Evolutionary conservation across 2,329 filamentous ascomycete genomes (phyloP).

Genomic region (Neocatenulostroma microsporum): DNA sequence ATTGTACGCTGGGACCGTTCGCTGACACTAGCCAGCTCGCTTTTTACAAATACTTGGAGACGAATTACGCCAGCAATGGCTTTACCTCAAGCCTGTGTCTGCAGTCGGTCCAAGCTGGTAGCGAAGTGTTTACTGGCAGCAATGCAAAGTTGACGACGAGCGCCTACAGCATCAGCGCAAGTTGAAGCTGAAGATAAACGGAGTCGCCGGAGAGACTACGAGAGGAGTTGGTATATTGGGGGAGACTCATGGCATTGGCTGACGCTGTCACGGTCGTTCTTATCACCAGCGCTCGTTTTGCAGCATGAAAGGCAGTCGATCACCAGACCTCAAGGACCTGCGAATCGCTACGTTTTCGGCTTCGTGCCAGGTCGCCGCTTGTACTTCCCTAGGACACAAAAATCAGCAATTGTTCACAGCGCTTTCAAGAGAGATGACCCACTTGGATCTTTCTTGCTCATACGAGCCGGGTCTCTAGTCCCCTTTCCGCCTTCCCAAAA

Average conservation of each 20-base stretch:
- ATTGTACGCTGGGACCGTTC: not conserved
- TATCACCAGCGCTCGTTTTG: no score
- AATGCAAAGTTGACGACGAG: slow-evolving; percentile 9
- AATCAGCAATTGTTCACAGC: slow-evolving; percentile 41
- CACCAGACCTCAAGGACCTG: no score
- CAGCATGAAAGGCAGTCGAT: no score
- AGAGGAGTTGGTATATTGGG: no score
- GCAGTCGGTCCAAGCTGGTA: slow-evolving; percentile 11
- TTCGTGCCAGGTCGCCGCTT: slow-evolving; percentile 40
- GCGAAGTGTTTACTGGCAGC: slow-evolving; percentile 13
- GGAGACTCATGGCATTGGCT: no score
- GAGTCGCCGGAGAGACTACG: no score
- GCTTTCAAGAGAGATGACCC: slow-evolving; percentile 12
- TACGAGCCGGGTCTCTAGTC: slow-evolving; percentile 61
- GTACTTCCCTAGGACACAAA: slow-evolving; percentile 65
- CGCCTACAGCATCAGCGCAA: no score
- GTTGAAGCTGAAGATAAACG: no score
- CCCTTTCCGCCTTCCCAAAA: slow-evolving; percentile 81
- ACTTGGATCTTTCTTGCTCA: slow-evolving; percentile 67
- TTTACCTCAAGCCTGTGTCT: slow-evolving; percentile 7
- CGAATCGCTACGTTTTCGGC: slow-evolving; percentile 13
- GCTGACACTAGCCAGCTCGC: not conserved
- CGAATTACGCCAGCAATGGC: slow-evolving; percentile 6
- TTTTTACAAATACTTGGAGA: slow-evolving; percentile 7
- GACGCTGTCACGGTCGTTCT: no score